phyloP scores from a whole-genome alignment of 2,329 filamentous ascomycete species.

The Celoporthe dispersa region DNA sequence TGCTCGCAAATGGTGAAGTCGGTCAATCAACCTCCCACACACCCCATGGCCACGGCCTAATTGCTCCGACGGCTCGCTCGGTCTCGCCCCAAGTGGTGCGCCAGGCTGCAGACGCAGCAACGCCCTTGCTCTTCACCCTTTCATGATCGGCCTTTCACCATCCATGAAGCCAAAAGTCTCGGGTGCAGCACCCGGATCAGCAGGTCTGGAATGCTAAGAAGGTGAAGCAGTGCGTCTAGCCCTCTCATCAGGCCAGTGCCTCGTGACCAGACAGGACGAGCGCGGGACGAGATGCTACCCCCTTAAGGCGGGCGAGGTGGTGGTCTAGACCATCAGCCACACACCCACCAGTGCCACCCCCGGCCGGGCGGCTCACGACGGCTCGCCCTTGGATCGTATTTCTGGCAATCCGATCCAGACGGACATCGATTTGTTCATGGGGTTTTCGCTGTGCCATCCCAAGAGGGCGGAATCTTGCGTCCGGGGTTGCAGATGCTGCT shows the following conservation, averaged over 20 bases:
- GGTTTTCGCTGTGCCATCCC: background rate
- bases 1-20: slow-evolving; percentile 12
- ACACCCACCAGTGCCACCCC: background rate
- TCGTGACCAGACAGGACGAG: slow-evolving; percentile 6
- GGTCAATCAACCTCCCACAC: slow-evolving; percentile 1
- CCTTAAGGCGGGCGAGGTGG: background rate
- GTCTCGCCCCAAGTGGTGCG: slow-evolving; percentile 12
- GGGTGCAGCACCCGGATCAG: slow-evolving; percentile 1
- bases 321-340: slow-evolving; percentile 9
- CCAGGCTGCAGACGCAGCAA: slow-evolving; percentile 13
- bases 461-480: background rate
- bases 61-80: slow-evolving; percentile 1
- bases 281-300: background rate
- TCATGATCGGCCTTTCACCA: no score
- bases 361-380: background rate
- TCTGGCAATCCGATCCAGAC: background rate
- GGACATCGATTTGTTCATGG: background rate
- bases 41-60: slow-evolving; percentile 7
- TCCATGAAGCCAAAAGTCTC: background rate
- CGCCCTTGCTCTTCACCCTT: background rate
- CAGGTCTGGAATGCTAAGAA: background rate
- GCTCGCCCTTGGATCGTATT: slow-evolving; percentile 1
- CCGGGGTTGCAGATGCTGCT: background rate
- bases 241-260: slow-evolving; percentile 9
- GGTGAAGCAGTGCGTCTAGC: background rate